Evolutionary conservation across 1,284 basidiomycete species (phyloP), one percentile per base, ranked within the genome.

Genomic region (Papiliotrema flavescens): DNA sequence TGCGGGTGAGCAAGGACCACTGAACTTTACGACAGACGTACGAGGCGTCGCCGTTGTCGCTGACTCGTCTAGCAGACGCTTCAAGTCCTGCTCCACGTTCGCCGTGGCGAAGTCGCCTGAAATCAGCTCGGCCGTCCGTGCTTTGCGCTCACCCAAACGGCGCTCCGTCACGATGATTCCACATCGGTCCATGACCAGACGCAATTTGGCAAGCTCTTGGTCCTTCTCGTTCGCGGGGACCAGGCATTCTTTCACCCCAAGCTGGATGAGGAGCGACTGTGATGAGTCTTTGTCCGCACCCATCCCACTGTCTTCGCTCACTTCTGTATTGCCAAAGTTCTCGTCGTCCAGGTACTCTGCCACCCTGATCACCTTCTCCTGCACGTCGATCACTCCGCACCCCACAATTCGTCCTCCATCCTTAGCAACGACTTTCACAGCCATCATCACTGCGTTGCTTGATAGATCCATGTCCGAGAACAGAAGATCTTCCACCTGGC

Each of bases 321-420:
- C 92, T 81, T 98, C 95, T 2, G 88, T 88, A 70, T 98, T 98
- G 1, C 90, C 93, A 76, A 94, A 98, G 13, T 94, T 80, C 60
- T 98, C 96, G 66, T 95, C 96, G 70, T 99, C 96, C 1, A 87
- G 84, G 66, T 90, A 98, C 62, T 98, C 91, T 17, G 90, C 82
- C 78, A 97, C 61, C 76, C 82, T 77, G 26, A 84, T 70, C 43
- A 76, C 71, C 49, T 80, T 78, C 54, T 79, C 75, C 47, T 79
- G 79, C 19, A 80, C 80, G 66, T 84, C 82, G 15, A 80, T 79
- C 58, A 80, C 83, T 1, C 81, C 81, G 1, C 79, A 76, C 0
- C 82, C 82, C n/a, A 83, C 78, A 1, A 67, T 76, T 53, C 76
- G 76, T 41, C 70, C 65, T 5, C 76, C 77, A n/a, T 80, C 78